These are phyloP conservation scores for Eucalyptus albens DNA, from an alignment of 345 rosid species.

Conservation along the genomic window DNA sequence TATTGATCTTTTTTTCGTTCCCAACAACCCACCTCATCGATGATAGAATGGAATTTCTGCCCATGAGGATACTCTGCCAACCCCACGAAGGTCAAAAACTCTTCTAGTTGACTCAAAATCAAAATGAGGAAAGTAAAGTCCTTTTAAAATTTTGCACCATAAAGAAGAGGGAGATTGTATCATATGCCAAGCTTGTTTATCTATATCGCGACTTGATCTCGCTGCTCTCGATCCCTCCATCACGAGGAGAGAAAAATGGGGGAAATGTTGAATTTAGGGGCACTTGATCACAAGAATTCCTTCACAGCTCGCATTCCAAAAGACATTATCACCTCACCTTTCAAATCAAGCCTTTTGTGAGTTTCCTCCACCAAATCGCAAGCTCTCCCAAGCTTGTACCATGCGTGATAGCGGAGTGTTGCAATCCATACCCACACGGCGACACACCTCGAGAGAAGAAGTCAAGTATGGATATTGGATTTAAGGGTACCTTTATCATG, in stretches of 20 bases:
- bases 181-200: background rate
- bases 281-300: too few relatives aligned
- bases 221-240: too few relatives aligned
- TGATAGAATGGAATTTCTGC: background rate
- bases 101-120: background rate
- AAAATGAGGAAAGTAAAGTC: background rate
- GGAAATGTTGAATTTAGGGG: too few relatives aligned
- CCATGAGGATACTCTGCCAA: background rate
- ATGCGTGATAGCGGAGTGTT: accelerated
- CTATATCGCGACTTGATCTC: background rate
- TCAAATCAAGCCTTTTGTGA: too few relatives aligned
- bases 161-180: background rate
- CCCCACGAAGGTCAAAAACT: background rate
- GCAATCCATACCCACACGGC: accelerated
- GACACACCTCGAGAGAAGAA: accelerated
- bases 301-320: accelerated
- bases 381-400: too few relatives aligned
- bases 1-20: background rate
- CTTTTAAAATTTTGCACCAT: background rate
- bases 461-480: accelerated
- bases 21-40: background rate
- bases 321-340: too few relatives aligned
- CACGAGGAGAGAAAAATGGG: too few relatives aligned
- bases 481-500: too few relatives aligned
- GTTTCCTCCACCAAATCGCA: accelerated